These are phyloP conservation scores for Myxozyma melibiosi DNA, from an alignment of 805 yeast genomes.

Conservation along the genomic window DNA sequence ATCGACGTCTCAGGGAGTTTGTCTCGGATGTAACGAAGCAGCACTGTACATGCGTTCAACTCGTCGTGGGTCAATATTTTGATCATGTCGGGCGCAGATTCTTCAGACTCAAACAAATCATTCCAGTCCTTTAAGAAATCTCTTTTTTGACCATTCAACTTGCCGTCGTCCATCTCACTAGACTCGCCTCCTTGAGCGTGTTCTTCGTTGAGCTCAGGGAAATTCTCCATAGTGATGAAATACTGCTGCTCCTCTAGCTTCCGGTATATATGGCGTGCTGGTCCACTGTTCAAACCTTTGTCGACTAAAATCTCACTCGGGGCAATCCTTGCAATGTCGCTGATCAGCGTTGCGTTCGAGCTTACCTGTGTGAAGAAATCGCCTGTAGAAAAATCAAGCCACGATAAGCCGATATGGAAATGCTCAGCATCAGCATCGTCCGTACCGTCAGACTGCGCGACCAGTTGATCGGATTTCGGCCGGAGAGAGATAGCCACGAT, in stretches of 20 bases:
- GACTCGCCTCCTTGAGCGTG: not conserved
- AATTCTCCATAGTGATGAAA: slow-evolving; percentile 46
- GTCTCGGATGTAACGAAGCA: slow-evolving; percentile 68
- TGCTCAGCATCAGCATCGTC: slow-evolving; percentile 17
- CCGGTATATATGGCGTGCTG: slow-evolving; percentile 11
- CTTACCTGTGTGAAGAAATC: slow-evolving; percentile 70
- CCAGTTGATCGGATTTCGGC: not conserved
- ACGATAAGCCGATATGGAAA: slow-evolving; percentile 64
- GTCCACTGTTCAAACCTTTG: not conserved
- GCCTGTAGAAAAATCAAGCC: slow-evolving; percentile 91
- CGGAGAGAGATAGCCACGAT: slow-evolving; percentile 55
- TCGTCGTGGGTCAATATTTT: slow-evolving; percentile 51
- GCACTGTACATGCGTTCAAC: slow-evolving; percentile 60
- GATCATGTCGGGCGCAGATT: slow-evolving; percentile 37
- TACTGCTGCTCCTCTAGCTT: slow-evolving; percentile 36
- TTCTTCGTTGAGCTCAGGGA: not conserved
- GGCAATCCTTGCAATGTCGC: slow-evolving; percentile 73
- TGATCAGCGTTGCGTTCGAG: slow-evolving; percentile 57
- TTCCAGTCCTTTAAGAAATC: slow-evolving; percentile 16
- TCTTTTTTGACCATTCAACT: not conserved
- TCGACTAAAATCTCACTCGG: slow-evolving; percentile 76
- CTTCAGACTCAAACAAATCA: slow-evolving; percentile 29
- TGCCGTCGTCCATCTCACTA: not conserved
- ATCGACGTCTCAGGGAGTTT: slow-evolving; percentile 70
- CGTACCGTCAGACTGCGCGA: slow-evolving; percentile 11